These are phyloP conservation scores for Moricandia arvensis DNA, from an alignment of 345 rosid genomes.

Conservation along the genomic window DNA sequence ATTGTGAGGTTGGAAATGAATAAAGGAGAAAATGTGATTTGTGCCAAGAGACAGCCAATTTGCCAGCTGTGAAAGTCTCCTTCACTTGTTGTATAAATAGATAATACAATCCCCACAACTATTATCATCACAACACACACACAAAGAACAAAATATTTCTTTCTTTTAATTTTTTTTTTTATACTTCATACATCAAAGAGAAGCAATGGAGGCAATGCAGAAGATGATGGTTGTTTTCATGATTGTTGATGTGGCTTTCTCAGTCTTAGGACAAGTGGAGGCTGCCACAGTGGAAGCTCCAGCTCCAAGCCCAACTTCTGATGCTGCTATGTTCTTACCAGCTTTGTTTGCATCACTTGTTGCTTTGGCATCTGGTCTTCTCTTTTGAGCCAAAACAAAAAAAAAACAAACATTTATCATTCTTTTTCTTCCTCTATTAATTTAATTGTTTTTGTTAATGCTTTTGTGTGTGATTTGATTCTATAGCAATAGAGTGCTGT, in stretches of 20 bases:
- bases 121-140: conserved; percentile 18
- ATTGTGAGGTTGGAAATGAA: conserved; percentile 35
- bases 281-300: conserved; percentile 39
- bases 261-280: conserved; percentile 16
- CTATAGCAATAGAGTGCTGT: conserved; percentile 24
- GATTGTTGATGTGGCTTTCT: conserved; percentile 30
- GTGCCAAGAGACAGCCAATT: conserved; percentile 22
- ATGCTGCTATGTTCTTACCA: conserved; percentile 37
- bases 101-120: conserved; percentile 25
- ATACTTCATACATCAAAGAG: conserved; percentile 18
- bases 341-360: conserved; percentile 39
- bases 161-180: not conserved
- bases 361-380: conserved; percentile 37
- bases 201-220: conserved; percentile 37
- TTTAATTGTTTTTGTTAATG: conserved; percentile 31
- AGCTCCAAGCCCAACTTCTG: conserved; percentile 45
- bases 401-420: not conserved
- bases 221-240: conserved; percentile 34
- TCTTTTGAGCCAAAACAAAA: conserved; percentile 32
- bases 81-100: conserved; percentile 24
- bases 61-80: conserved; percentile 33
- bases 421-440: conserved; percentile 21
- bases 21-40: conserved; percentile 22
- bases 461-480: conserved; percentile 24
- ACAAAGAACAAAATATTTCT: too few species aligned